These are phyloP conservation scores for Pyricularia sp. DNA, from an alignment of 2,329 filamentous ascomycete species.

Conservation along the genomic window DNA sequence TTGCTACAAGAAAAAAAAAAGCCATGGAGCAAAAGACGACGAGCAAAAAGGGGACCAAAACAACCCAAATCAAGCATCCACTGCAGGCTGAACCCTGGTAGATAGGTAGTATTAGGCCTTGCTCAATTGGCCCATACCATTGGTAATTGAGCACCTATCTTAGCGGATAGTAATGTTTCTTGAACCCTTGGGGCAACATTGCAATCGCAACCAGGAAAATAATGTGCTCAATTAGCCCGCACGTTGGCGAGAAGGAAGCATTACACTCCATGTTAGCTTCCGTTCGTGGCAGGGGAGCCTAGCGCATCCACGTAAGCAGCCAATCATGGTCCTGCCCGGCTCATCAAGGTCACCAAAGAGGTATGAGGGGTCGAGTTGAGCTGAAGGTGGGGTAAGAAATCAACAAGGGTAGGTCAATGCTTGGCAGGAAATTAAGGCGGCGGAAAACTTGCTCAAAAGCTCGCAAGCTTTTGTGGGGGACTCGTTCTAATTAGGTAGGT, in stretches of 20 bases:
- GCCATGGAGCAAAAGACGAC: neutral
- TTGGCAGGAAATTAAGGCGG: neutral
- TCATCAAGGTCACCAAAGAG: neutral
- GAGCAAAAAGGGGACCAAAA: neutral
- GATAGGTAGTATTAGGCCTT: too few relatives aligned
- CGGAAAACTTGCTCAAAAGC: slow-evolving; percentile 13
- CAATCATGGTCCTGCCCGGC: neutral
- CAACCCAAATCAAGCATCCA: neutral
- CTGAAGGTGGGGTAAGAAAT: neutral
- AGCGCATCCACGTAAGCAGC: neutral
- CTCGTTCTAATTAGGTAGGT: neutral
- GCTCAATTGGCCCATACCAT: too few relatives aligned
- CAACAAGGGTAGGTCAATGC: neutral
- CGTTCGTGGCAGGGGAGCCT: neutral
- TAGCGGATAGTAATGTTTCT: neutral
- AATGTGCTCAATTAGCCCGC: neutral
- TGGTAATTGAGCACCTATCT: neutral
- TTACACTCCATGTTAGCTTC: neutral
- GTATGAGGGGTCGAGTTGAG: neutral
- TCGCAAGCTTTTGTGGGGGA: slow-evolving; percentile 5
- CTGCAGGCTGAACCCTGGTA: neutral
- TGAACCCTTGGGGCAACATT: neutral
- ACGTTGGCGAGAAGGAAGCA: neutral
- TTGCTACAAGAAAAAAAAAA: neutral
- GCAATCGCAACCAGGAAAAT: neutral